Evolutionary conservation across 1,284 basidiomycete species (phyloP), one percentile per base, ranked within the genome.

Genomic region (Apiotrichum sp.): DNA sequence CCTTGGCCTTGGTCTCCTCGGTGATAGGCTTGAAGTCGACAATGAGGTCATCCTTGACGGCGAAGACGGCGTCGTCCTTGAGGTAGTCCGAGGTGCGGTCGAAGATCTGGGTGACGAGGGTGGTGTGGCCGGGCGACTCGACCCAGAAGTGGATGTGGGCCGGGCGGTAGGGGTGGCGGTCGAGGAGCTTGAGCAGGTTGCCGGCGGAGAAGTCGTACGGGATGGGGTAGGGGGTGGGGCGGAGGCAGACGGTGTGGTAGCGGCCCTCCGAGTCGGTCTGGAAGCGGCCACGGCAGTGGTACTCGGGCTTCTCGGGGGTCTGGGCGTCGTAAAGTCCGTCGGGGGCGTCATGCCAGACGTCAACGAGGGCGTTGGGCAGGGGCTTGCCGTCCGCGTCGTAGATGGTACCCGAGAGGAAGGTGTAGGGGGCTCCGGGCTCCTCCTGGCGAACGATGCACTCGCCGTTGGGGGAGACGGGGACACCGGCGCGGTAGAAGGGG

Each of bases 321-420:
- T 77, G 75, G 16, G 74, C 65, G 59, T 77, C 76, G 65, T 77
- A 77, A 9, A 73, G 63, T 1, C 75, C 76, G 55, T 77, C 74
- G 14, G 73, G 72, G 3, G 58, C 62, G 42, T 64, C 72, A 61
- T 76, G 74, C 76, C 75, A 77, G 40, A 75, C 61, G 56, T 77
- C 75, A 34, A 77, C 66, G 32, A 62, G 46, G 4, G 73, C 76
- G 36, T 68, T 66, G 1, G 62, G 62, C 7, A 77, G 56, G 3
- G 75, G 74, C 56, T 67, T 63, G 38, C 74, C 74, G 31, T 70
- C 66, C 2, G 55, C 42, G 31, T 64, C 72, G n/a, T 62, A 67
- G 16, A 77, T 64, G 0, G 46, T 58, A 6, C 76, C 76, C 54
- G 62, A 63, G 51, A 74, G 64, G 61, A 62, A 67, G 14, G 68